Percentiles rank a stretch among this genome's conserved stretches.
Evolutionary conservation across 2,329 filamentous ascomycete genomes (phyloP).

Genomic region (Fusarium domesticum): DNA sequence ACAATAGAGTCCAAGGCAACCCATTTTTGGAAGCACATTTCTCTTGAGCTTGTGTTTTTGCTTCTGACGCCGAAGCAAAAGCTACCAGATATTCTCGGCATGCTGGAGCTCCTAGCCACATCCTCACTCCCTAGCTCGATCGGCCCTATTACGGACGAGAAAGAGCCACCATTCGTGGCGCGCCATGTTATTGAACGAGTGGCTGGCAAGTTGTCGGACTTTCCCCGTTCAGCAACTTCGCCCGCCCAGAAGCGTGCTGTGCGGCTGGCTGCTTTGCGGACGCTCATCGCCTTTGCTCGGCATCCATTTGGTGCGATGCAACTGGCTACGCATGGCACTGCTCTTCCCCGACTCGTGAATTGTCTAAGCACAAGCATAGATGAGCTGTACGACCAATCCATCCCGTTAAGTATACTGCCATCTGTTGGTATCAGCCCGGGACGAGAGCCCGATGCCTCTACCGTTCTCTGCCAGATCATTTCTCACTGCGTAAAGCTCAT

Average conservation of each 20-base stretch:
- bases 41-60: slow-evolving; percentile 63
- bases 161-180: slow-evolving; percentile 43
- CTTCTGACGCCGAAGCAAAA: slow-evolving; percentile 67
- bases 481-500: slow-evolving; percentile 48
- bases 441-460: slow-evolving; percentile 17
- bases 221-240: slow-evolving; percentile 40
- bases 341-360: slow-evolving; percentile 71
- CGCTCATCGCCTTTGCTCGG: slow-evolving; percentile 58
- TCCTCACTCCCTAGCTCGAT: slow-evolving; percentile 63
- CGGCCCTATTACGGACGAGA: slow-evolving; percentile 57
- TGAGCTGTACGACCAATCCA: slow-evolving; percentile 62
- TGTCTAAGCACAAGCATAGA: slow-evolving; percentile 65
- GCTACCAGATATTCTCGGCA: slow-evolving; percentile 58
- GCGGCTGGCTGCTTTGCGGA: slow-evolving; percentile 48
- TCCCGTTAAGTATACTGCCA: slow-evolving; percentile 41
- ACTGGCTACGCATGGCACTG: slow-evolving; percentile 65
- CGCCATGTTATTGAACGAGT: slow-evolving; percentile 58
- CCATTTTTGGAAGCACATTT: slow-evolving; percentile 66
- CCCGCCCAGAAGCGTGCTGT: slow-evolving; percentile 41
- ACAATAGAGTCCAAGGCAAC: slow-evolving; percentile 31
- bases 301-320: slow-evolving; percentile 62
- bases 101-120: slow-evolving; percentile 64
- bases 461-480: slow-evolving; percentile 45
- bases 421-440: slow-evolving; percentile 6
- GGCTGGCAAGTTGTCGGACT: slow-evolving; percentile 59